Conservation (phyloP, 192 early-diverging fungal species). For the Geosiphon pyriformis region DNA sequence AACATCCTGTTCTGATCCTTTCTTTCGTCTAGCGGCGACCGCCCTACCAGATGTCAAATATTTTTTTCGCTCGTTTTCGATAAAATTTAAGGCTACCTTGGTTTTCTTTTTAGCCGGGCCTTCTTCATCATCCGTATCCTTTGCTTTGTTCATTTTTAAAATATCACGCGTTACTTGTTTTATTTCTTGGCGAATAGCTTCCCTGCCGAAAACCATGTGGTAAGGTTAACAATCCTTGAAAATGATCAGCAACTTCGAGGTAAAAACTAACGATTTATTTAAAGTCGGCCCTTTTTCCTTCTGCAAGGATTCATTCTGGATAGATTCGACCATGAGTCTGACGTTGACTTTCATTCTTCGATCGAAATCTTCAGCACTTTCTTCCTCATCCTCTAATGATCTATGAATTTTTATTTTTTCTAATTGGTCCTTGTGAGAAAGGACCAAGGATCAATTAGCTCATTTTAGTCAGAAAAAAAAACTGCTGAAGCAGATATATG, state of each 20-base stretch:
- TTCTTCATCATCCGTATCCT: slow-evolving; percentile 26
- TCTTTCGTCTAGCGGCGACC: slow-evolving; percentile 22
- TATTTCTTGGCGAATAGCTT: slow-evolving; percentile 48
- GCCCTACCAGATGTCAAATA: slow-evolving; percentile 39
- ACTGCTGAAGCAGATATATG: too few relatives aligned
- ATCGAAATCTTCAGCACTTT: slow-evolving; percentile 29
- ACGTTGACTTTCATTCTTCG: slow-evolving; percentile 21
- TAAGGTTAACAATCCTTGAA: too few relatives aligned
- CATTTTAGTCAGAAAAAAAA: too few relatives aligned
- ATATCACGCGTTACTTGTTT: slow-evolving; percentile 64
- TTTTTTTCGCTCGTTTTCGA: slow-evolving; percentile 44
- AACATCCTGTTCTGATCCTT: slow-evolving; percentile 32
- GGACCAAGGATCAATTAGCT: too few relatives aligned
- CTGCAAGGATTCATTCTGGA: not conserved
- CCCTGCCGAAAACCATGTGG: slow-evolving; percentile 16
- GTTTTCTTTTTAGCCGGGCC: slow-evolving; percentile 34
- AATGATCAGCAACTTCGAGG: too few relatives aligned
- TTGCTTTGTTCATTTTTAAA: slow-evolving; percentile 45
- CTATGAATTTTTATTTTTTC: slow-evolving; percentile 28
- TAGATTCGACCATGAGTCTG: slow-evolving; percentile 17
- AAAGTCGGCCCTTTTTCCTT: not conserved
- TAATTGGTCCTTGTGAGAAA: too few relatives aligned
- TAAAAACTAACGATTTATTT: not conserved
- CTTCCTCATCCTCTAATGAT: slow-evolving; percentile 33
- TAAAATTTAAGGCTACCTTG: slow-evolving; percentile 34